Base-by-base conservation (phyloP, 2,329 filamentous ascomycete genomes). In the Claviceps maximensis region DNA sequence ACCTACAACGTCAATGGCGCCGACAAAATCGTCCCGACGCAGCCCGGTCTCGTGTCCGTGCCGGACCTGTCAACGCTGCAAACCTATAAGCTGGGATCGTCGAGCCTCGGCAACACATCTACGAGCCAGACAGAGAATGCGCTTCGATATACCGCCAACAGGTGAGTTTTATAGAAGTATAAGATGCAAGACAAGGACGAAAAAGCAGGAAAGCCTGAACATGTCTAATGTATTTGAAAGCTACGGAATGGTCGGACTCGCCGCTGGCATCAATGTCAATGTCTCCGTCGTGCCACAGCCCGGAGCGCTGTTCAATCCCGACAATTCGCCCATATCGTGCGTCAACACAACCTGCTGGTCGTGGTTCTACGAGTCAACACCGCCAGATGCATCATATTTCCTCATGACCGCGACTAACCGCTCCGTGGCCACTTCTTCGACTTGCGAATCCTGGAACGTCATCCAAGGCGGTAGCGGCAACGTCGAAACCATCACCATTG, bases 141-240 rank as follows among this genome's bases (percentile, higher is more conserved):
- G 25, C 61, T 71, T 23, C 62, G 71, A 49, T 74, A 70, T 47
- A 71, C 68, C 1, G 72, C 73, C 13, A 72, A 74, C 38, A 67
- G 64, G 68, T 67, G 50, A 33, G n/a, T 27, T 25, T 9, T n/a
- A 41, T 9, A 33, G 31, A 33, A 13, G 31, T 2, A 33, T 5
- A 33, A 33, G 31, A 33, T 2, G 31, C 2, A 33, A 33, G 31
- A 33, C 31, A 33, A 33, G 7, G 10, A 8, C 31, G 9, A 33
- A 33, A 12, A 23, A 23, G 2, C 25, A n/a, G n/a, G n/a, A n/a
- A n/a, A n/a, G n/a, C n/a, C n/a, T n/a, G n/a, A n/a, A n/a, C n/a
- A 29, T n/a, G 23, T 25, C 44, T 46, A 31, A 46, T 46, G 5
- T 51, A 9, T 51, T 15, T 21, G n/a, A 23, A 29, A 49, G 48